These are phyloP conservation scores for Pichia cactophila DNA, from an alignment of 1,139 yeast genomes.

Conservation along the genomic window DNA sequence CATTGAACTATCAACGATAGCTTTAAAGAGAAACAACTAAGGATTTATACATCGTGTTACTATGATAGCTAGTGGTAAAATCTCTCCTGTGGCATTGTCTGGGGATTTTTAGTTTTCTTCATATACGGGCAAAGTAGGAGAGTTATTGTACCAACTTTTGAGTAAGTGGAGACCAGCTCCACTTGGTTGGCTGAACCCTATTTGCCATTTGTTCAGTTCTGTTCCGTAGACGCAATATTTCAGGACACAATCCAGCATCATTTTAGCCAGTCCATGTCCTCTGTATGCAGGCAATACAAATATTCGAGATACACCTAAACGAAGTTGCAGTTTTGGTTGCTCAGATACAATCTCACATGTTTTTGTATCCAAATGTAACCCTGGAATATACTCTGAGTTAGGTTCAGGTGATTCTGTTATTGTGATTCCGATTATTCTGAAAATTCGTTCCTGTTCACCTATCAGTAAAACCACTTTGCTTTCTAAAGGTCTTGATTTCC, in stretches of 20 bases:
- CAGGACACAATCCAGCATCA: slow-evolving; percentile 37
- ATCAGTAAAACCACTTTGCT: slow-evolving; percentile 4
- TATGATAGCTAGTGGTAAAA: too few relatives aligned
- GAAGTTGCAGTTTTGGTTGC: slow-evolving; percentile 27
- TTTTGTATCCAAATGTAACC: slow-evolving; percentile 42
- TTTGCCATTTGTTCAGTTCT: slow-evolving; percentile 32
- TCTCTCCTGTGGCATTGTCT: too few relatives aligned
- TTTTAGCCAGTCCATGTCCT: slow-evolving; percentile 41
- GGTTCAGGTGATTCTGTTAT: slow-evolving; percentile 32
- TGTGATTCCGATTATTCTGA: slow-evolving; percentile 46
- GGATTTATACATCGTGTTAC: too few relatives aligned
- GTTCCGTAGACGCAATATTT: slow-evolving; percentile 47
- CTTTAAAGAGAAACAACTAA: too few relatives aligned
- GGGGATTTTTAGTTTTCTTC: slow-evolving; percentile 11
- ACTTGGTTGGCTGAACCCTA: slow-evolving; percentile 72
- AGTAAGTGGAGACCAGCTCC: slow-evolving; percentile 54
- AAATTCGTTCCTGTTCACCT: slow-evolving; percentile 10
- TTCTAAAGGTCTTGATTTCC: slow-evolving; percentile 4
- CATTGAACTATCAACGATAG: too few relatives aligned
- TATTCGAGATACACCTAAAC: slow-evolving; percentile 53
- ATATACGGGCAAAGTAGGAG: slow-evolving; percentile 45
- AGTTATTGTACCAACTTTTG: slow-evolving; percentile 41
- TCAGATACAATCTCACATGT: slow-evolving; percentile 31
- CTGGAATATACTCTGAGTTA: slow-evolving; percentile 14
- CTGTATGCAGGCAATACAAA: slow-evolving; percentile 55